Conservation (phyloP, 352 stramenopile genomes). For the Pythium aphanidermatum region DNA sequence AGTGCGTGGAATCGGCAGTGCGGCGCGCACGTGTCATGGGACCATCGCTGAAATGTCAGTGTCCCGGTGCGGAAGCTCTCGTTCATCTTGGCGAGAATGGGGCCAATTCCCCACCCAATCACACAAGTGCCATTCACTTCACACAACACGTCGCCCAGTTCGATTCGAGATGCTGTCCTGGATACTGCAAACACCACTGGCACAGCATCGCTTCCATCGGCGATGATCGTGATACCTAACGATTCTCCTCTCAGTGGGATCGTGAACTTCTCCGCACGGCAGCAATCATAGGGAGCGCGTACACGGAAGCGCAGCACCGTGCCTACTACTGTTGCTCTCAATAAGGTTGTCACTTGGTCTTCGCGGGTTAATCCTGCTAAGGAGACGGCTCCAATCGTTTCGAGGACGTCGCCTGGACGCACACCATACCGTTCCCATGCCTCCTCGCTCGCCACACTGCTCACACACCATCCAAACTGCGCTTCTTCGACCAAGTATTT, state of each 20-base stretch:
- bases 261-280: slow-evolving; percentile 27
- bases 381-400: slow-evolving; percentile 31
- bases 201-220: slow-evolving; percentile 34
- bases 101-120: slow-evolving; percentile 30
- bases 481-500: slow-evolving; percentile 5
- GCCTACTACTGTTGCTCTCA: slow-evolving; percentile 22
- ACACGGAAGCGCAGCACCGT: slow-evolving; percentile 47
- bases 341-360: slow-evolving; percentile 26
- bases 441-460: slow-evolving; percentile 19
- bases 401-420: slow-evolving; percentile 47
- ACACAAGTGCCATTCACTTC: slow-evolving; percentile 51
- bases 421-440: slow-evolving; percentile 39
- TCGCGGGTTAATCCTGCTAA: slow-evolving; percentile 26
- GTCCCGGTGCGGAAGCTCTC: slow-evolving; percentile 28
- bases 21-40: slow-evolving; percentile 6
- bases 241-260: slow-evolving; percentile 29
- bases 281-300: slow-evolving; percentile 7
- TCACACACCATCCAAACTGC: slow-evolving; percentile 13
- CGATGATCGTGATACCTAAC: slow-evolving; percentile 39
- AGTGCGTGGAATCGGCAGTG: slow-evolving; percentile 6
- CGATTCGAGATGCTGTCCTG: neutral
- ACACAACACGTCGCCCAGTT: slow-evolving; percentile 42
- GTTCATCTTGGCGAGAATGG: slow-evolving; percentile 31
- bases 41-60: slow-evolving; percentile 52
- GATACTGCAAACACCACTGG: slow-evolving; percentile 40